phyloP scores from a whole-genome alignment of 176 grass and related monocot genomes.

The Lolium perenne region DNA sequence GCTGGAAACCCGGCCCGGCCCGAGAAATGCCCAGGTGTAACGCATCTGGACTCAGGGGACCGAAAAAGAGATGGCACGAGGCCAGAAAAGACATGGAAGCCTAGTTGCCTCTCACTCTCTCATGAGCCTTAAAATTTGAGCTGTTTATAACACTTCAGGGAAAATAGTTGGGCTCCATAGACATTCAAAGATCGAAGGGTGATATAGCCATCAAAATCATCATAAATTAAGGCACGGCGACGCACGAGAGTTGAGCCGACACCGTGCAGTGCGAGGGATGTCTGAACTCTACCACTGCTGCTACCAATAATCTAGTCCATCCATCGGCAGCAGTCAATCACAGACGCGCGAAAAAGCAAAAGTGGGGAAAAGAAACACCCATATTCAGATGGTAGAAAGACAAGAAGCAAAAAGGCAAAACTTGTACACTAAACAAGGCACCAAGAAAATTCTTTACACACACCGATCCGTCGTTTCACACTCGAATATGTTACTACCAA shows the following conservation, averaged over 20 bases:
- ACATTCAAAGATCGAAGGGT: neutral
- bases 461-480: slow-evolving; percentile 31
- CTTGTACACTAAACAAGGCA: slow-evolving; percentile 52
- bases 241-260: neutral
- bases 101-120: too few species aligned
- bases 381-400: slow-evolving; percentile 27
- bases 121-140: neutral
- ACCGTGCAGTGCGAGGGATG: neutral
- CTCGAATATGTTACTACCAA: neutral
- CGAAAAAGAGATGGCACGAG: too few species aligned
- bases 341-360: slow-evolving; percentile 19
- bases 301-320: neutral
- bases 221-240: neutral
- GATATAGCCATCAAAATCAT: neutral
- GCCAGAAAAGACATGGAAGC: too few species aligned
- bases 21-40: too few species aligned
- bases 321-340: slow-evolving; percentile 6
- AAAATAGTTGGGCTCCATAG: neutral
- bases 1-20: too few species aligned
- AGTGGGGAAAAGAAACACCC: neutral
- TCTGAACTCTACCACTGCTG: neutral
- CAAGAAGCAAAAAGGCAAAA: slow-evolving; percentile 52
- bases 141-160: neutral
- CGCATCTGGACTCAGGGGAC: too few species aligned
- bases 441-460: slow-evolving; percentile 43